Evolutionary conservation across 306 rosid genomes (phyloP), one percentile per base, ranked within the genome.

Genomic region (Alnus glutinosa): DNA sequence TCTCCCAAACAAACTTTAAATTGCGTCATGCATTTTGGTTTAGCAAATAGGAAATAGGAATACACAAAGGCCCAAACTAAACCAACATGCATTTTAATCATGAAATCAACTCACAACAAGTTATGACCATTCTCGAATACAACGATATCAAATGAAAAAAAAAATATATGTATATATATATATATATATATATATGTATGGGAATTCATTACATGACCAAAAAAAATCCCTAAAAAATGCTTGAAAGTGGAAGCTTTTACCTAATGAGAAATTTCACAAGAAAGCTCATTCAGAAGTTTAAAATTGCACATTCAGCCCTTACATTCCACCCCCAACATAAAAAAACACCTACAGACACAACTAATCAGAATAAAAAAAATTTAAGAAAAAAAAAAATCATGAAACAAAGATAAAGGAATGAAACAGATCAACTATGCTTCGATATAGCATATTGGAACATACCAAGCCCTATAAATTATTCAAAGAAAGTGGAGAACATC

Each of bases 251-350:
- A 70, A 28, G 19, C 18, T 68, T 74, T 80, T 63, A 87, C 83
- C 76, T 75, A 82, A 75, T 68, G 36, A 83, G 14, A 80, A 74
- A 75, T 55, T 52, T 79, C 75, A 61, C 82, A 18, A 18, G 44
- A 32, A 77, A 51, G 80, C 71, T 81, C 57, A 70, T 55, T 9
- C 44, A 55, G 52, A 66, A 81, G 64, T 70, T 19, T 52, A 79
- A 47, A 63, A 73, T 73, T 78, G 83, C 78, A 69, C 69, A 59
- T 79, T n/a, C 75, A 62, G 49, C 32, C 74, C 75, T 66, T 1
- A 70, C 74, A 32, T 18, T 66, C 14, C 78, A 62, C 78, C 78
- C 78, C 83, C 78, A 75, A 68, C 67, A 74, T 36, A 23, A 23
- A 67, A 72, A 76, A 15, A 49, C 39, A 71, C 58, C 75, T 66